Evolutionary conservation across 306 rosid species (phyloP).

Genomic region (Dalbergia oliveri): DNA sequence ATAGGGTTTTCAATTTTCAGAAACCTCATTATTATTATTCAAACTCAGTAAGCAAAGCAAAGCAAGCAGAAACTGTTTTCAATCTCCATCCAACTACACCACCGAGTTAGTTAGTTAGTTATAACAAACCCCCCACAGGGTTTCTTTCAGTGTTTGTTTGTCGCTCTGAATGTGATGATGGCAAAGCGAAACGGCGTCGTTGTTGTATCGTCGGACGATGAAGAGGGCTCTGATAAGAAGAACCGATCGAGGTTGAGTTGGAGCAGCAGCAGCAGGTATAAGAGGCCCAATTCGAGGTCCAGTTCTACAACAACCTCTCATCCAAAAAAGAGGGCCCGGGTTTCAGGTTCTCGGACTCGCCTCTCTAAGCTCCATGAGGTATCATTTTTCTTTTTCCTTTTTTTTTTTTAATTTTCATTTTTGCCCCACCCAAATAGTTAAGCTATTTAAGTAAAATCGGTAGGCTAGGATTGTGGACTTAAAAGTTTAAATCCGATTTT

Average conservation of each 20-base stretch:
- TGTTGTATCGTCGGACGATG: slow-evolving; percentile 79
- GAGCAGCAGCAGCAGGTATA: slow-evolving; percentile 38
- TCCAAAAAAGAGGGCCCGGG: slow-evolving; percentile 74
- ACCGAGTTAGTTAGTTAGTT: background rate
- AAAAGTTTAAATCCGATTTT: background rate
- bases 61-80: too few species aligned
- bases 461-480: background rate
- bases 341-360: slow-evolving; percentile 54
- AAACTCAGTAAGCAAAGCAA: too few species aligned
- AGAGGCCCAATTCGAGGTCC: slow-evolving; percentile 54
- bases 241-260: slow-evolving; percentile 50
- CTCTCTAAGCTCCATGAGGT: slow-evolving; percentile 67
- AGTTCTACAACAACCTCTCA: slow-evolving; percentile 48
- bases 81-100: too few species aligned
- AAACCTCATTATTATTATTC: too few species aligned
- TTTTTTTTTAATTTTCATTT: background rate
- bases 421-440: background rate
- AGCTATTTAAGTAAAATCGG: background rate
- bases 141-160: too few species aligned
- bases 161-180: slow-evolving; percentile 43
- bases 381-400: background rate
- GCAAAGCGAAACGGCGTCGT: slow-evolving; percentile 66
- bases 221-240: slow-evolving; percentile 36
- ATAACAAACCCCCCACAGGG: background rate
- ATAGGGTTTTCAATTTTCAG: background rate